Evolutionary conservation across 108 stramenopile genomes (phyloP), one percentile per base, ranked within the genome.

Genomic region (Nitzschia palea): DNA sequence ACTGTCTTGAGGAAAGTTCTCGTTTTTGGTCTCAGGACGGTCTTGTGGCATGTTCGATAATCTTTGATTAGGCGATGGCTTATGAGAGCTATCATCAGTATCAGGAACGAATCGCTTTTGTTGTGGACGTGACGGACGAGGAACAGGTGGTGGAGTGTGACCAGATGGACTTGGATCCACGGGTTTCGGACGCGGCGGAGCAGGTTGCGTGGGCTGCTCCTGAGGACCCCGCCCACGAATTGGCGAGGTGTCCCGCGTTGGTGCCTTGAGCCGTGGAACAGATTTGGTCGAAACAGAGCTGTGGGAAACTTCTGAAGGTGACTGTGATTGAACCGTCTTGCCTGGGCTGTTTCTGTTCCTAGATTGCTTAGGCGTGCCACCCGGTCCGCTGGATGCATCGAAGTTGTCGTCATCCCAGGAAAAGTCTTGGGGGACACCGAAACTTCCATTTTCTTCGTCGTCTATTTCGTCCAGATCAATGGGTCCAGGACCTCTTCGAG

Each of bases 181-280:
- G n/a, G n/a, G n/a, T n/a, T n/a, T n/a, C n/a, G n/a, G n/a, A n/a
- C n/a, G n/a, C n/a, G n/a, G n/a, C n/a, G n/a, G n/a, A n/a, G n/a
- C n/a, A n/a, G n/a, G n/a, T n/a, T n/a, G n/a, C n/a, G n/a, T n/a
- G n/a, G n/a, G n/a, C n/a, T n/a, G n/a, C n/a, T n/a, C n/a, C n/a
- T n/a, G n/a, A 25, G 36, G 18, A 42, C 22, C 22, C 36, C 54
- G 44, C 40, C 50, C 60, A 36, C 56, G 72, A 73, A 75, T 71
- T 44, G 80, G 80, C 20, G 80, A 74, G 30, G 80, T 77, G 50
- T 82, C 80, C 48, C 76, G 59, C 35, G 64, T 82, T 48, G 67
- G 71, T 26, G 40, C 70, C 32, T 28, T 60, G 2, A 80, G 53
- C 31, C 64, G 62, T 33, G 80, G 80, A 20, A 80, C 67, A 27